Evolutionary conservation across 148 eudicot genomes (phyloP).

Genomic region (Camellia lanceoleosa): DNA sequence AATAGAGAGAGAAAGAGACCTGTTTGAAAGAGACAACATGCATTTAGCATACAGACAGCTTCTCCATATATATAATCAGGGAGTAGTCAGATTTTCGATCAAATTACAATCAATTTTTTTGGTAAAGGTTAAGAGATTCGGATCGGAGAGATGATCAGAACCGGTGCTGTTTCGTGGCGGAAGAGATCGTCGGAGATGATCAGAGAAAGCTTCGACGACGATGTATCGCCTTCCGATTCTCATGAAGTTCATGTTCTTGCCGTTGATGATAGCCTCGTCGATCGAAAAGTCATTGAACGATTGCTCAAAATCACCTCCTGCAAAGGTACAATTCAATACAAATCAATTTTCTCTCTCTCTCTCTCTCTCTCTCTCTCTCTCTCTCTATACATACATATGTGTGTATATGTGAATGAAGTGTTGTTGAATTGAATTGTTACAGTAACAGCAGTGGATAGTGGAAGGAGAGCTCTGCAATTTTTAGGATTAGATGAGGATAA

Average conservation of each 20-base stretch:
- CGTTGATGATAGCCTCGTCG: conserved; percentile 64
- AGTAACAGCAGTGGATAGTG: conserved; percentile 91
- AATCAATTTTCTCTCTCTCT: too few species aligned
- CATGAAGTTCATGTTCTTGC: conserved; percentile 60
- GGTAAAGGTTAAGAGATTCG: too few species aligned
- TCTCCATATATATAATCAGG: background rate
- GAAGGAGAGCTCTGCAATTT: conserved; percentile 70
- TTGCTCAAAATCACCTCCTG: conserved; percentile 57
- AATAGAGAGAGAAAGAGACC: conserved; percentile 26
- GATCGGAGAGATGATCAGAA: conserved; percentile 28
- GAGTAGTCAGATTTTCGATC: background rate
- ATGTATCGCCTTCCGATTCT: conserved; percentile 5
- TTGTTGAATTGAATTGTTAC: conserved; percentile 15
- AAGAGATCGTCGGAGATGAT: conserved; percentile 23
- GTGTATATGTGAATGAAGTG: background rate
- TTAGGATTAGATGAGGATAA: conserved; percentile 68
- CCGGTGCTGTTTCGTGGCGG: conserved; percentile 31
- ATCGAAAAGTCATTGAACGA: conserved; percentile 57
- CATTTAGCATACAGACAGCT: background rate
- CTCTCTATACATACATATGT: too few species aligned
- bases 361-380: too few species aligned
- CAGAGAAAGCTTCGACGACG: conserved; percentile 21
- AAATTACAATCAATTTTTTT: background rate
- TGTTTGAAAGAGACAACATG: conserved; percentile 7
- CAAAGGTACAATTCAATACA: conserved; percentile 35